Base-by-base conservation (phyloP, 2,329 filamentous ascomycete species). In the Pseudogymnoascus sp. region DNA sequence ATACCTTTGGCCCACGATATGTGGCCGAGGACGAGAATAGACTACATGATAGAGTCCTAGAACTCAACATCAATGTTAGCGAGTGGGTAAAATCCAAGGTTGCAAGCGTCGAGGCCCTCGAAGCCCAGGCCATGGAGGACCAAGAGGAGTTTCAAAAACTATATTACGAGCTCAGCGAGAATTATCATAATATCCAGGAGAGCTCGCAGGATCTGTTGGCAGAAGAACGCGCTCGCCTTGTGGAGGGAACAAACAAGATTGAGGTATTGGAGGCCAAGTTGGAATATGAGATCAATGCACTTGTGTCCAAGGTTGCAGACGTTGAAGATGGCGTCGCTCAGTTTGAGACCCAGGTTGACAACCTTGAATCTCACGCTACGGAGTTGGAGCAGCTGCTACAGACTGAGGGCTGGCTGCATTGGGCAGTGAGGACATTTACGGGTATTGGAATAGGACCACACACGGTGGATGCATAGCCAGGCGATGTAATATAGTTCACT, bases 261-360 rank as follows among this genome's bases (percentile, higher is more conserved):
- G 92, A 96, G 72, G 83, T 88, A 21, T 79, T 96, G 40, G 86
- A 88, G 2, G 91, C 91, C 18, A 93, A 93, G 75, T 80, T 97
- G 62, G 93, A 97, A 70, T 97, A 97, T 74, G 93, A 97, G 78
- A 88, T 97, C 65, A 85, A 88, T 64, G 86, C 87, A 14, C 78
- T 97, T n/a, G 81, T 86, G 59, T 86, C 87, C 58, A 91, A 91
- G 69, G 88, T 96, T 8, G 83, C 90, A 69, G 93, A 97, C 71
- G 89, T 96, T 7, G 92, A 96, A 71, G 89, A 91, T 65, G 90
- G 89, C 0, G 85, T 96, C 0, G 78, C 77, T 9, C 88, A 92
- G 65, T 96, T 96, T 73, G 90, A 93, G 74, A 81, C 84, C 59
- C 89, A 93, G 73, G 89, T 95, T 1, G 78, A 83, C 52, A 87